A percentile compares a stretch with the other conserved stretches of the same genome.
Evolutionary conservation across 164 flowering plant genomes (phyloP).

Genomic region (Saururus chinensis): DNA sequence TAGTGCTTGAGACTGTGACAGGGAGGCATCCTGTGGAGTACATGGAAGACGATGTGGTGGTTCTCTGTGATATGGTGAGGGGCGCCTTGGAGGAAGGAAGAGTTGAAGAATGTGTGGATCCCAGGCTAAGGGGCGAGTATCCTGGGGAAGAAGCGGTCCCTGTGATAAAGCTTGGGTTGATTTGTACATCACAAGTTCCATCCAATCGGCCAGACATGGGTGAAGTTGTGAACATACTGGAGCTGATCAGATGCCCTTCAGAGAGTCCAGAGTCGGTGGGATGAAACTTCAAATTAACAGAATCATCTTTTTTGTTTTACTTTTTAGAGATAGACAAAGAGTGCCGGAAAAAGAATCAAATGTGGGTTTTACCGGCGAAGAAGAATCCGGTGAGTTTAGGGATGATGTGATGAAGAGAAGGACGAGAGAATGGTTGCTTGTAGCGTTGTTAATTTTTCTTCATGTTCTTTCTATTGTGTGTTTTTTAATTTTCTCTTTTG

Average conservation of each 20-base stretch:
- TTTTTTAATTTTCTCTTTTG: conserved; percentile 2
- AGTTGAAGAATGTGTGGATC: conserved; percentile 72
- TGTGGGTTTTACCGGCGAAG: conserved; percentile 44
- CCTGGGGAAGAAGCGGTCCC: conserved; percentile 81
- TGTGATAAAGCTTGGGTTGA: conserved; percentile 72
- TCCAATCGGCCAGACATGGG: conserved; percentile 91
- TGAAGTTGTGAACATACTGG: conserved; percentile 85
- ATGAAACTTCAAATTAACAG: conserved; percentile 11
- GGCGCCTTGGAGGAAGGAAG: conserved; percentile 73
- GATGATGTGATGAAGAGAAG: conserved; percentile 10
- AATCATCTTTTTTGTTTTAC: conserved; percentile 3
- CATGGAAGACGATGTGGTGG: conserved; percentile 94
- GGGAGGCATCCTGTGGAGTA: conserved; percentile 94
- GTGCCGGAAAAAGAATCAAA: conserved; percentile 2
- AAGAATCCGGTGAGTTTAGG: conserved; percentile 45
- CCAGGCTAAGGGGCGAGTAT: conserved; percentile 48
- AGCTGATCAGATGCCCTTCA: conserved; percentile 72
- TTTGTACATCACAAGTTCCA: conserved; percentile 95
- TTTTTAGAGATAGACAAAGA: neutral
- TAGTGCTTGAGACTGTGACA: conserved; percentile 72
- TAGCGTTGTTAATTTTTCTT: conserved; percentile 6
- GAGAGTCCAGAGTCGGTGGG: conserved; percentile 56
- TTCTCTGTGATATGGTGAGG: conserved; percentile 80
- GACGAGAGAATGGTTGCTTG: conserved; percentile 11
- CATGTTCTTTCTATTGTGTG: conserved; percentile 6